Base-by-base conservation (phyloP, 495 filamentous ascomycete species). In the Penicillium arizonense region DNA sequence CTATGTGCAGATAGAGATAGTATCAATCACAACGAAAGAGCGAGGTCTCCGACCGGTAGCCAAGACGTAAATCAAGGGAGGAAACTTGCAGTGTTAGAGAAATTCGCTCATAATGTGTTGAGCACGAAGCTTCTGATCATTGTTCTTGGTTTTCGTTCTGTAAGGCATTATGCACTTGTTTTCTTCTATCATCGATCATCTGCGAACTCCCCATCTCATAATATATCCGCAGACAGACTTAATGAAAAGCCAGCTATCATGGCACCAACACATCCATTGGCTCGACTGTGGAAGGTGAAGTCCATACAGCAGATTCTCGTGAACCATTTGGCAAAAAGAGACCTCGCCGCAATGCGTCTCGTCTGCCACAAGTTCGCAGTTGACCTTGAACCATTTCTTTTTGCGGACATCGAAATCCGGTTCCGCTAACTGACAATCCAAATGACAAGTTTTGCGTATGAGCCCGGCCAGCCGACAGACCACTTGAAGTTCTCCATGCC, bases 401-500 rank as follows among this genome's bases (percentile, higher is more conserved):
- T 84, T 58, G 59, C 70, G 16, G 67, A 77, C n/a, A 58, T 80
- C 36, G 65, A 63, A 5, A 52, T 75, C 30, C 56, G 80, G 52
- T 91, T 92, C 61, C 75, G 72, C 23, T 82, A 85, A 43, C 74
- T 94, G 21, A 72, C 78, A 52, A 82, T 91, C 50, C 76, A 77
- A n/a, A 83, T 90, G 70, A 82, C 86, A 34, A 77, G 72, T 14
- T 83, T 83, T 67, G 78, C 83, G 41, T 82, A 82, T 59, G 77
- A 76, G 32, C 71, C 76, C 9, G 65, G 70, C 0, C 67, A 66
- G 4, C 76, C 79, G 4, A 79, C 80, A 20, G 88, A 91, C 62
- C 86, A 92, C 61, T 77, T 90, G 34, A 90, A 89, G 62, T 77
- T 88, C 46, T 77, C 8, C 85, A 91, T 44, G 79, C 83, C 44